Base-by-base conservation (phyloP, 345 rosid species). In the Boechera divaricarpa region DNA sequence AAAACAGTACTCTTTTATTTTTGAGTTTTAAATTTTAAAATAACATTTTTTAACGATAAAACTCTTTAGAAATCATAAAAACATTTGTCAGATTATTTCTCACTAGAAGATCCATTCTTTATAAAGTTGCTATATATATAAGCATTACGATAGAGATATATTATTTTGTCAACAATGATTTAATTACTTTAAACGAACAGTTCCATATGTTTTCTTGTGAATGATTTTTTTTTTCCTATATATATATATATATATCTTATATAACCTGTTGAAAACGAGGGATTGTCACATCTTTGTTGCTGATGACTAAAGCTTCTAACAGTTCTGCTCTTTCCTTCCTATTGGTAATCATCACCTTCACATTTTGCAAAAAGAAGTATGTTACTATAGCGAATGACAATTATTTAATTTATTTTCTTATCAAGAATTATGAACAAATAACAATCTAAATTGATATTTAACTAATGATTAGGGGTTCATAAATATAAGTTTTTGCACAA, bases 271-370 rank as follows among this genome's bases (percentile, higher is more conserved):
- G 75, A 62, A 86, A 88, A 36, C 32, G 77, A 16, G 94, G 95
- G 47, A 89, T 83, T 63, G 80, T 56, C 64, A 79, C 63, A 48
- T 87, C 89, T 75, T 87, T 84, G 84, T 90, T 92, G 84, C 89
- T 90, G 62, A 84, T 82, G 29, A 94, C 77, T 72, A 92, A 74
- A 47, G 82, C 93, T 63, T 94, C 95, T 35, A 94, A 76, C 33
- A 94, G 87, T 75, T 94, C 95, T 24, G 87, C 85, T 71, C 91
- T 86, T 86, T 92, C 98, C 77, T 89, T 85, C 81, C 96, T 85
- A 83, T 94, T 89, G 10, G 86, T 79, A 76, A 88, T 86, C 97
- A 94, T 89, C 67, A 85, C 97, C 98, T 94, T 85, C 63, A 73
- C 53, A 70, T 6, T 65, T 72, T 55, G 10, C 48, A 33, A 16